These are phyloP conservation scores for Aspergillus steynii DNA, from an alignment of 495 filamentous ascomycete genomes.

Conservation along the genomic window DNA sequence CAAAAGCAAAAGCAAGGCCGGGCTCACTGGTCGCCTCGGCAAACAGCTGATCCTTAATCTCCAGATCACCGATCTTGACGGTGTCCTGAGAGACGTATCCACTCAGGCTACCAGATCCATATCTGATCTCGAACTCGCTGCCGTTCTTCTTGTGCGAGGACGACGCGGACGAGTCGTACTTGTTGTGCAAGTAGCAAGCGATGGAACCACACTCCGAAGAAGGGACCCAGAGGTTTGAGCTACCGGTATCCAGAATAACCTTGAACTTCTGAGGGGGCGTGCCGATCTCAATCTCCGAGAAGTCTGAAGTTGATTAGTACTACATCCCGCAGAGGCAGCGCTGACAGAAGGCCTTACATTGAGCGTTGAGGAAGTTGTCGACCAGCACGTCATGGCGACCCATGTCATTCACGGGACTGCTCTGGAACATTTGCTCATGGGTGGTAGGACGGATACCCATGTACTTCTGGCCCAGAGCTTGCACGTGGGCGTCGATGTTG, in stretches of 20 bases:
- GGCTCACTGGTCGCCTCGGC: conserved; percentile 95
- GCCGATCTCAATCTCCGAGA: conserved; percentile 92
- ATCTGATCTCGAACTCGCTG: conserved; percentile 86
- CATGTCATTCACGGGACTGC: conserved; percentile 64
- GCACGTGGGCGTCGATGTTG: conserved; percentile 78
- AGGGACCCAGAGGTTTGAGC: conserved; percentile 99
- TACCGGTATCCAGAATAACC: conserved; percentile 97
- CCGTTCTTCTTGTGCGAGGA: conserved; percentile 95
- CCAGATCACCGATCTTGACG: conserved; percentile 84
- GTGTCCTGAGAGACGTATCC: conserved; percentile 90
- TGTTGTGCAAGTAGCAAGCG: conserved; percentile 95
- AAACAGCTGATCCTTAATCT: conserved; percentile 84
- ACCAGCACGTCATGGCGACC: conserved; percentile 82
- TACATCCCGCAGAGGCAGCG: background rate
- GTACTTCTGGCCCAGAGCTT: conserved; percentile 77
- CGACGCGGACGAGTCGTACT: conserved; percentile 90
- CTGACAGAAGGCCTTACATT: conserved; percentile 67
- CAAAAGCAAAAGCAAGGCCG: conserved; percentile 96
- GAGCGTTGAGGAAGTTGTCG: conserved; percentile 97
- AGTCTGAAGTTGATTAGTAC: conserved; percentile 59
- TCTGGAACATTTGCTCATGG: conserved; percentile 75
- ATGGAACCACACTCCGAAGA: conserved; percentile 90
- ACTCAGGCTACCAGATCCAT: conserved; percentile 92
- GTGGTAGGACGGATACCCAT: conserved; percentile 77
- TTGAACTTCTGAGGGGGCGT: conserved; percentile 95